A percentile compares a stretch with the other conserved stretches of the same genome.
Conservation (phyloP, 768 basidiomycete species). For the Macrolepiota dolichaula region DNA sequence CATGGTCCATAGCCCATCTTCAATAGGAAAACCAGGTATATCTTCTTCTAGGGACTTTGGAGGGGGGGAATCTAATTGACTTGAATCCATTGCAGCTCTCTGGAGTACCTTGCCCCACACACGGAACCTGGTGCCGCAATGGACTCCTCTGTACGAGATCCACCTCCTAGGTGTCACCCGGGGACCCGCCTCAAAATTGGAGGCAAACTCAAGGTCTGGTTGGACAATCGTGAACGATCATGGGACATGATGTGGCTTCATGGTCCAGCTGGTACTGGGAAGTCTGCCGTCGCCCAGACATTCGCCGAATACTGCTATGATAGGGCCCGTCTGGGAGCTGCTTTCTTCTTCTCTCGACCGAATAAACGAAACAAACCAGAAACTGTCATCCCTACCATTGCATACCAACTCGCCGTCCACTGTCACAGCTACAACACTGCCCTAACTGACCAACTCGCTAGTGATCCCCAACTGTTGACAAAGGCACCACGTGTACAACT, state of each 20-base stretch:
- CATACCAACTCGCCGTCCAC: not conserved
- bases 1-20: too few species aligned
- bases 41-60: too few species aligned
- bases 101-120: not conserved
- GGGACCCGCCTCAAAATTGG: not conserved
- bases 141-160: not conserved
- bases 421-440: not conserved
- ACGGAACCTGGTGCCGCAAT: not conserved
- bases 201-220: not conserved
- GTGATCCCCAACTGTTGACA: not conserved
- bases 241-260: not conserved
- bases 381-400: not conserved
- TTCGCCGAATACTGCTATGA: not conserved
- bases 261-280: not conserved
- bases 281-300: not conserved
- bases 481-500: not conserved
- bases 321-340: not conserved
- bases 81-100: not conserved
- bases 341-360: not conserved
- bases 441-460: not conserved
- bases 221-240: not conserved
- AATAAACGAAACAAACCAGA: not conserved
- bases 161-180: not conserved
- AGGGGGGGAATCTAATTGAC: not conserved
- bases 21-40: too few species aligned